Evolutionary conservation across 768 basidiomycete genomes (phyloP).

Genomic region (Lentinula guzmanii): DNA sequence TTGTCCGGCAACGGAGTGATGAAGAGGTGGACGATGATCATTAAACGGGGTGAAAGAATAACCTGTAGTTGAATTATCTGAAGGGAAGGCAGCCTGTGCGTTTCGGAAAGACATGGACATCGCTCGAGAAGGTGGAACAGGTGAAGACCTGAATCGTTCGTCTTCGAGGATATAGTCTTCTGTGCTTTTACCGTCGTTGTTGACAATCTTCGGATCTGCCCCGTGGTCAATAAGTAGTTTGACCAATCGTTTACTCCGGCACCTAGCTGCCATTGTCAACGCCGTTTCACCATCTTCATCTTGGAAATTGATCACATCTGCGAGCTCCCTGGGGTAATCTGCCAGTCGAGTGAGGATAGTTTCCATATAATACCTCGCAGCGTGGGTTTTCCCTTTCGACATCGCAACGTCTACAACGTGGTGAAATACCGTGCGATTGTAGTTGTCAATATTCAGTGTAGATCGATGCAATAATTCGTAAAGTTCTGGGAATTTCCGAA

Average conservation of each 20-base stretch:
- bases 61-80: constrained; percentile 30
- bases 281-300: constrained; percentile 99
- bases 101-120: constrained; percentile 70
- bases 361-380: constrained; percentile 98
- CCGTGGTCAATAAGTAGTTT: constrained; percentile 95
- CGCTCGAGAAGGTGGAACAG: constrained; percentile 65
- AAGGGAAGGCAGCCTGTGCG: constrained; percentile 54
- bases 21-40: constrained; percentile 67
- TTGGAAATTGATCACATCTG: constrained; percentile 98
- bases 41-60: constrained; percentile 44
- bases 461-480: constrained; percentile 97
- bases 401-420: constrained; percentile 97
- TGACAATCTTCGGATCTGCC: constrained; percentile 91
- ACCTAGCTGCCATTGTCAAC: constrained; percentile 92
- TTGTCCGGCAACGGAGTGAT: constrained; percentile 81
- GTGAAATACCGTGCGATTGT: constrained; percentile 96
- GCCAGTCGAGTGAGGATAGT: constrained; percentile 81
- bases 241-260: constrained; percentile 91
- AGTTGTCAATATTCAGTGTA: constrained; percentile 97
- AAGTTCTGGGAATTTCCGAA: constrained; percentile 96
- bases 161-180: constrained; percentile 99
- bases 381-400: constrained; percentile 96
- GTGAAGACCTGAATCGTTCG: constrained; percentile 92
- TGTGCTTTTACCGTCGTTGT: constrained; percentile 92
- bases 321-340: constrained; percentile 92